phyloP scores from a whole-genome alignment of 2,329 filamentous ascomycete species.

The Exophiala sideris region DNA sequence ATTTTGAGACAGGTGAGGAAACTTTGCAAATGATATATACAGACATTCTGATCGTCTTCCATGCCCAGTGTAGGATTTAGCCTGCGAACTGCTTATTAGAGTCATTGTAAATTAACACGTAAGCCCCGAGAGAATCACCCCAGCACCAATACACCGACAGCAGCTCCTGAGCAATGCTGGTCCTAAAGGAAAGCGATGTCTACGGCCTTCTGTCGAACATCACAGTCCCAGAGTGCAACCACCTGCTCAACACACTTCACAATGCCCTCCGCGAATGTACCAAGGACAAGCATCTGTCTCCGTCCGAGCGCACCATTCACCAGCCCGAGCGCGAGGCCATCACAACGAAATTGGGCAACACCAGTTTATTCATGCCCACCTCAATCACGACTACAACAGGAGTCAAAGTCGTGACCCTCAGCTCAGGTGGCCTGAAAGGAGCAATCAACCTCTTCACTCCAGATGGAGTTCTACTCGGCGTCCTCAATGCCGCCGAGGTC shows the following conservation, averaged over 20 bases:
- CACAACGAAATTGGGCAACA: conserved; percentile 42
- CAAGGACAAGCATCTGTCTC: conserved; percentile 29
- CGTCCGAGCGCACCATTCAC: conserved; percentile 35
- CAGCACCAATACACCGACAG: too few species aligned
- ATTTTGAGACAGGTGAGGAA: too few species aligned
- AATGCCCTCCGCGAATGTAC: conserved; percentile 35
- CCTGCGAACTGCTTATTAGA: too few species aligned
- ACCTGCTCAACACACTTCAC: conserved; percentile 37
- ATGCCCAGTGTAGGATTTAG: too few species aligned
- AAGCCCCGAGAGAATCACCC: too few species aligned
- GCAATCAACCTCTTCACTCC: conserved; percentile 67
- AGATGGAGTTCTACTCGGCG: conserved; percentile 60
- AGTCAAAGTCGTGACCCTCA: conserved; percentile 69
- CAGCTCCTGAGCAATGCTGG: conserved; percentile 3
- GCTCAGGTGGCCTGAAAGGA: conserved; percentile 55
- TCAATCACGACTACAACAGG: conserved; percentile 61
- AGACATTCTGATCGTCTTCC: too few species aligned
- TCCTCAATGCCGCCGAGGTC: conserved; percentile 69
- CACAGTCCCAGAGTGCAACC: conserved; percentile 30
- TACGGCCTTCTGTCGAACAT: conserved; percentile 13
- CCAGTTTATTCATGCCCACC: conserved; percentile 73
- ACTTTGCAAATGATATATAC: too few species aligned
- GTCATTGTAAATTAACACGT: too few species aligned
- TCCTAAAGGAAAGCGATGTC: conserved; percentile 20
- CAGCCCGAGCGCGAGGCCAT: conserved; percentile 44